Base-by-base conservation (phyloP, 768 basidiomycete species). In the Termitomyces sp. region DNA sequence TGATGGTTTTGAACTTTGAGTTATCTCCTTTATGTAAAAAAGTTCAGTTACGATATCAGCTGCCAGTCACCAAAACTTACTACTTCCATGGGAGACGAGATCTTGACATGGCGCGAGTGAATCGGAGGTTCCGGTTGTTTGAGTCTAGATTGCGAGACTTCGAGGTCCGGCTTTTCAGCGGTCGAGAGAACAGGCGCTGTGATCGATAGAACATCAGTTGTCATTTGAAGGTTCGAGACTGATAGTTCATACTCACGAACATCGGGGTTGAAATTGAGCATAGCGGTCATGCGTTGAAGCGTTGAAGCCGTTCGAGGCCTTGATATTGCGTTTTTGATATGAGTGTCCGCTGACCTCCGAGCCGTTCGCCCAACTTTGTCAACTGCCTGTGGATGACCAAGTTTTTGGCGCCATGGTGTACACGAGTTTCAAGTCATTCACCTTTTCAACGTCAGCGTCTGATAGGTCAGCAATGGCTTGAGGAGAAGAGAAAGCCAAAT, bases 291-390 rank as follows among this genome's bases (percentile, higher is more conserved):
- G 53, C 90, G 85, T 59, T 81, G 79, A 44, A 92, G 74, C 16
- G 82, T 77, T 35, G 86, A 88, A 35, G 87, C 80, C 35, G 85
- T 67, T 55, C 86, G 83, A 36, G 89, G 87, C 65, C 80, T 86
- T 30, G 85, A 82, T 61, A 92, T 69, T 4, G 82, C 82, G 72
- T 88, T 85, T 70, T 81, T 86, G 61, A 90, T 74, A 70, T 90
- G 87, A 36, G 81, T 89, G 67, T 87, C 88, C 14, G 82, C 64
- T 24, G 82, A 80, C 62, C 88, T 79, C 54, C 89, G 80, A 36
- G 86, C 87, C 2, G 83, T 85, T 49, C 85, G 81, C 41, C 84
- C 89, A 47, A 85, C 67, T 66, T 84, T 87, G 69, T 92, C 90
- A 9, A 87, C 74, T 28, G 82, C 76, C 90, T 91, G 67, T 52